Percentiles rank a stretch among this genome's conserved stretches.
phyloP scores from a whole-genome alignment of 441 rosid genomes.

The Gossypium schwendimanii region DNA sequence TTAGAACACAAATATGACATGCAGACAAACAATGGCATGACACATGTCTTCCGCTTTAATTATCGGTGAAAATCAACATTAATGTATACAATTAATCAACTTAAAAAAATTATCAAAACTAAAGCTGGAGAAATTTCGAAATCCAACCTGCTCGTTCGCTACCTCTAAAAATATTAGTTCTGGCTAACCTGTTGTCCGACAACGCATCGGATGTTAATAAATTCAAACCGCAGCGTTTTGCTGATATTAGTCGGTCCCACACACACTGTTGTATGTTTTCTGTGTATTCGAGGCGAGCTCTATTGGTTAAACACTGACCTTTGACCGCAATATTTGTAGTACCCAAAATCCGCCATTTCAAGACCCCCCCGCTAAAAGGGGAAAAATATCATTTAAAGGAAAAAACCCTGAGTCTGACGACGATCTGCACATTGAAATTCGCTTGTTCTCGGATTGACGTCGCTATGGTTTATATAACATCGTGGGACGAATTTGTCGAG shows the following conservation, averaged over 20 bases:
- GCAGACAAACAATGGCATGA: no score
- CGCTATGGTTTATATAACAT: slow-evolving; percentile 63
- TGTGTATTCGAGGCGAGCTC: not conserved
- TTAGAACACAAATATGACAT: no score
- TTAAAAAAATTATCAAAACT: no score
- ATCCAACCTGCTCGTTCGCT: no score
- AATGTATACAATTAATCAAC: no score
- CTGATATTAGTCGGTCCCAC: not conserved
- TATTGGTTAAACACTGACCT: not conserved
- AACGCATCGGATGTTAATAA: not conserved
- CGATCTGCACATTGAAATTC: not conserved
- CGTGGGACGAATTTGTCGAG: slow-evolving; percentile 92
- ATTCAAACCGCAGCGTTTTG: not conserved
- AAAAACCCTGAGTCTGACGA: not conserved
- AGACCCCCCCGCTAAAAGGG: not conserved
- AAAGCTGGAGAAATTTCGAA: no score
- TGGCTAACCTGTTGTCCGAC: not conserved
- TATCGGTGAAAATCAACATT: no score
- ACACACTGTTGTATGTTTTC: not conserved
- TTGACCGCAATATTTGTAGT: not conserved
- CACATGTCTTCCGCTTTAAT: no score
- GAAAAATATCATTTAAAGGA: not conserved
- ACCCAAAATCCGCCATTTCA: not conserved
- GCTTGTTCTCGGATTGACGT: not conserved
- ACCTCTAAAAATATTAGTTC: no score